Conservation (phyloP, 495 filamentous ascomycete genomes). For the Penicillium flavigenum region DNA sequence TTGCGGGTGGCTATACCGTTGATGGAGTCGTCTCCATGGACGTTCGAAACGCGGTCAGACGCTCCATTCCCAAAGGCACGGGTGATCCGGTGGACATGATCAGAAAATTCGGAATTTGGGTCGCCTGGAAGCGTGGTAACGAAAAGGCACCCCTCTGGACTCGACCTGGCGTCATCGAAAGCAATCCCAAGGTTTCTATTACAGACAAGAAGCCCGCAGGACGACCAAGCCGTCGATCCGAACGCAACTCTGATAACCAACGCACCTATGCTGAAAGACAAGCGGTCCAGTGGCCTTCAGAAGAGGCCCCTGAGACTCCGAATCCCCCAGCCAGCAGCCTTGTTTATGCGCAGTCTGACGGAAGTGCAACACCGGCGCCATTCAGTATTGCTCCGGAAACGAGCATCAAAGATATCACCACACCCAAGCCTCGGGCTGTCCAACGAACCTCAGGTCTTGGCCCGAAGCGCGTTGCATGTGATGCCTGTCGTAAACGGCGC, state of each 20-base stretch:
- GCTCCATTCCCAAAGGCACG: constrained; percentile 62
- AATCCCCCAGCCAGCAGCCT: constrained; percentile 18
- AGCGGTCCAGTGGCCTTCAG: constrained; percentile 42
- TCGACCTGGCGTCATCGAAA: constrained; percentile 47
- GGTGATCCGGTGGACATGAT: constrained; percentile 62
- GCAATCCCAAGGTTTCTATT: constrained; percentile 44
- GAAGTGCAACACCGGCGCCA: constrained; percentile 22
- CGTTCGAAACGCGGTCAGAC: constrained; percentile 56
- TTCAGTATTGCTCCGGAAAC: constrained; percentile 16
- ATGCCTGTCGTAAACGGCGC: constrained; percentile 54
- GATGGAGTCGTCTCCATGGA: constrained; percentile 60
- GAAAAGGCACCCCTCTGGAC: constrained; percentile 69
- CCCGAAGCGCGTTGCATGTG: constrained; percentile 54
- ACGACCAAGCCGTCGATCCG: constrained; percentile 47
- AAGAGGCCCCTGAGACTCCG: constrained; percentile 23
- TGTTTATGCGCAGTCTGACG: constrained; percentile 21
- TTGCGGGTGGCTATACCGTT: constrained; percentile 60
- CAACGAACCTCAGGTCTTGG: constrained; percentile 46
- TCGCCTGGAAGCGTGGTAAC: constrained; percentile 71
- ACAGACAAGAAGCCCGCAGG: constrained; percentile 45
- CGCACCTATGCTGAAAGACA: constrained; percentile 49
- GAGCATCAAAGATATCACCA: constrained; percentile 29
- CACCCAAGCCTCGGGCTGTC: constrained; percentile 34
- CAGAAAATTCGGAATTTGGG: constrained; percentile 67
- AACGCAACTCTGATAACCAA: constrained; percentile 44